These are phyloP conservation scores for Rosellinia necatrix DNA, from an alignment of 2,329 filamentous ascomycete genomes.

Conservation along the genomic window DNA sequence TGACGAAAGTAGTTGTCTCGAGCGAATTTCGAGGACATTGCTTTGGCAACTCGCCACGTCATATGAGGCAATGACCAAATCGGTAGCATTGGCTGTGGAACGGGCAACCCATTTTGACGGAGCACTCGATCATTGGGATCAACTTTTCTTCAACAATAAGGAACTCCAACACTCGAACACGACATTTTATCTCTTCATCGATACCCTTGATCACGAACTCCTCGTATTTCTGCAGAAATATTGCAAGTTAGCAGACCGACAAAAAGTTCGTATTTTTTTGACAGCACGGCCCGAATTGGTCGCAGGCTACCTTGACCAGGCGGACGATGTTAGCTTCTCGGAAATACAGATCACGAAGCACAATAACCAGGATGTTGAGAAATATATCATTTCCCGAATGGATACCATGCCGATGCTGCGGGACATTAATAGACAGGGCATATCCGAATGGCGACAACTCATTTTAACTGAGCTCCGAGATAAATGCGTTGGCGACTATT, in stretches of 20 bases:
- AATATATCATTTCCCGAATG: constrained; percentile 40
- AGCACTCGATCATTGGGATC: constrained; percentile 39
- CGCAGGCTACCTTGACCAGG: constrained; percentile 24
- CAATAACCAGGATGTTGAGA: constrained; percentile 39
- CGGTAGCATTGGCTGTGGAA: constrained; percentile 37
- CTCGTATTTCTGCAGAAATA: constrained; percentile 35
- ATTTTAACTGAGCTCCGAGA: constrained; percentile 36
- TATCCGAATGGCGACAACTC: constrained; percentile 40
- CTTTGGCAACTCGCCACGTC: constrained; percentile 42
- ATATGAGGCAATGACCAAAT: constrained; percentile 42
- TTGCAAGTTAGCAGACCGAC: constrained; percentile 23
- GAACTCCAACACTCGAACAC: constrained; percentile 39
- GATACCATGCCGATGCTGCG: constrained; percentile 40
- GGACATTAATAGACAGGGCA: constrained; percentile 33
- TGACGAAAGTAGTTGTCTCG: constrained; percentile 30
- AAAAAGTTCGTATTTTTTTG: constrained; percentile 37
- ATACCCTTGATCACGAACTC: constrained; percentile 35
- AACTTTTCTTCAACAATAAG: constrained; percentile 41
- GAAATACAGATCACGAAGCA: constrained; percentile 34
- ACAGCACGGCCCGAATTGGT: constrained; percentile 32
- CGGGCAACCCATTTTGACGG: constrained; percentile 33
- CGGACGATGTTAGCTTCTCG: constrained; percentile 23
- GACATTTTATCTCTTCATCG: constrained; percentile 42
- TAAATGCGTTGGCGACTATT: constrained; percentile 40
- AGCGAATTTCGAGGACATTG: constrained; percentile 35